Conservation (phyloP, 768 basidiomycete genomes). For the Lactarius deliciosus region DNA sequence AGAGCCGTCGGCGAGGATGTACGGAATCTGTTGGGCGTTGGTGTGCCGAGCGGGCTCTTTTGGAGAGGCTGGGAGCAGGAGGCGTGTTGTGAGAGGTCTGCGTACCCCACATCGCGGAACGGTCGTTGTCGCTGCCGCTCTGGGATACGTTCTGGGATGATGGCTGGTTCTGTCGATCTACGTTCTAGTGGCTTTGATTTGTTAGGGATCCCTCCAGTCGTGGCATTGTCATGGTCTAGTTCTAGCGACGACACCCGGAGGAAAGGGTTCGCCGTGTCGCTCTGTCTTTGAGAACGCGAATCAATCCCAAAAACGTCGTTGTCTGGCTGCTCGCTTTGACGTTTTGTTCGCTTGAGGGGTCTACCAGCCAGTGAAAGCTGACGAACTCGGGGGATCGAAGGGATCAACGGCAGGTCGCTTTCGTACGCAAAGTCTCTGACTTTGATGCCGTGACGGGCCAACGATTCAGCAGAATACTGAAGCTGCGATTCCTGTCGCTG, state of each 20-base stretch:
- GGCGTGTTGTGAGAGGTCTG: slow-evolving; percentile 21
- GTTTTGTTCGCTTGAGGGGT: slow-evolving; percentile 40
- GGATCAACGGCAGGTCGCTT: slow-evolving; percentile 60
- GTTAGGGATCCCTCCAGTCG: neutral
- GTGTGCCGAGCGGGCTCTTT: neutral
- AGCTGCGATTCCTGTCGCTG: slow-evolving; percentile 2
- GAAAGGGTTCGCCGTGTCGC: neutral
- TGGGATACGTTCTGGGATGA: slow-evolving; percentile 19
- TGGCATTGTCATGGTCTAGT: neutral
- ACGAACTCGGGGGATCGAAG: slow-evolving; percentile 47
- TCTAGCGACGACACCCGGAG: slow-evolving; percentile 3
- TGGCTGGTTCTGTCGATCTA: slow-evolving; percentile 27
- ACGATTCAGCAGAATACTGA: slow-evolving; percentile 29
- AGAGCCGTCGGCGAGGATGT: slow-evolving; percentile 2
- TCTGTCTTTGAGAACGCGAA: slow-evolving; percentile 21
- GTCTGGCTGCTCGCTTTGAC: slow-evolving; percentile 35
- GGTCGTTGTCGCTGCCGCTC: slow-evolving; percentile 12
- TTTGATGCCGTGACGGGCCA: slow-evolving; percentile 41
- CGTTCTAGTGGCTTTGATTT: slow-evolving; percentile 23
- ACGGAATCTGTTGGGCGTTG: slow-evolving; percentile 1
- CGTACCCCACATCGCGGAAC: slow-evolving; percentile 21
- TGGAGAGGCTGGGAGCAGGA: slow-evolving; percentile 18
- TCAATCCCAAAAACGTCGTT: slow-evolving; percentile 30
- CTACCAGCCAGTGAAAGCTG: slow-evolving; percentile 49
- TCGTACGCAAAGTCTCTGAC: slow-evolving; percentile 69